phyloP scores from a whole-genome alignment of 2,329 filamentous ascomycete species.

The Diaporthe velutina region DNA sequence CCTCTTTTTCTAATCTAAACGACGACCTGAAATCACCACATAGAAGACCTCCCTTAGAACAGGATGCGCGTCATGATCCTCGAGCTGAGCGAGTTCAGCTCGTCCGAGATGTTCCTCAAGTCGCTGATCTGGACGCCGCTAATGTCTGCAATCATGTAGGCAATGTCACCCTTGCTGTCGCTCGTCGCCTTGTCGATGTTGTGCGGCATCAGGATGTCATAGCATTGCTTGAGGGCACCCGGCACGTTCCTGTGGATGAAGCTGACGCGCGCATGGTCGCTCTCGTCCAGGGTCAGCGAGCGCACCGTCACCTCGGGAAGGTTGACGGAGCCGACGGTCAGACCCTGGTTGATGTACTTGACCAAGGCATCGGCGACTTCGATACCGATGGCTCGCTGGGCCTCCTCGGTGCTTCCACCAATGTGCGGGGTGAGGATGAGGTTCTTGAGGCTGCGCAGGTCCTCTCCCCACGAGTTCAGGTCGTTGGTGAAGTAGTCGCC shows the following conservation, averaged over 20 bases:
- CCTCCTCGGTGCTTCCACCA: conserved; percentile 97
- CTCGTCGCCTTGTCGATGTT: conserved; percentile 99
- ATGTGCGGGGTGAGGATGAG: conserved; percentile 97
- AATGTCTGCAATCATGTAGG: conserved; percentile 98
- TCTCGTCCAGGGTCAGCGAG: conserved; percentile 89
- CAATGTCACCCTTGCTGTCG: conserved; percentile 92
- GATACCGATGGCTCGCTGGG: conserved; percentile 93
- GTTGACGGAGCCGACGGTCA: conserved; percentile 93
- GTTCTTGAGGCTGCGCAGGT: conserved; percentile 88
- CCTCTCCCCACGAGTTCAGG: conserved; percentile 87
- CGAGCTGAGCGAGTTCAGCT: conserved; percentile 85
- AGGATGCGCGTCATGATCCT: conserved; percentile 54
- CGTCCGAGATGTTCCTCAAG: conserved; percentile 88
- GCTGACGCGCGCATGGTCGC: conserved; percentile 90
- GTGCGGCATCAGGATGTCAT: conserved; percentile 93
- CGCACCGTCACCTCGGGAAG: conserved; percentile 94
- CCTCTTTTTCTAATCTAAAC: neutral
- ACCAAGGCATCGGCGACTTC: conserved; percentile 92
- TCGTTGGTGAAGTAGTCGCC: conserved; percentile 92
- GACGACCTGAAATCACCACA: neutral
- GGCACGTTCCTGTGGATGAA: conserved; percentile 98
- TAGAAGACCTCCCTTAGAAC: conserved; percentile 28
- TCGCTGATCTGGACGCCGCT: conserved; percentile 85
- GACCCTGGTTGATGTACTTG: conserved; percentile 95
- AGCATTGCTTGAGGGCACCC: conserved; percentile 93